Evolutionary conservation across 192 early-diverging fungal genomes (phyloP), one percentile per base, ranked within the genome.

Genomic region (Umbelopsis sp.): DNA sequence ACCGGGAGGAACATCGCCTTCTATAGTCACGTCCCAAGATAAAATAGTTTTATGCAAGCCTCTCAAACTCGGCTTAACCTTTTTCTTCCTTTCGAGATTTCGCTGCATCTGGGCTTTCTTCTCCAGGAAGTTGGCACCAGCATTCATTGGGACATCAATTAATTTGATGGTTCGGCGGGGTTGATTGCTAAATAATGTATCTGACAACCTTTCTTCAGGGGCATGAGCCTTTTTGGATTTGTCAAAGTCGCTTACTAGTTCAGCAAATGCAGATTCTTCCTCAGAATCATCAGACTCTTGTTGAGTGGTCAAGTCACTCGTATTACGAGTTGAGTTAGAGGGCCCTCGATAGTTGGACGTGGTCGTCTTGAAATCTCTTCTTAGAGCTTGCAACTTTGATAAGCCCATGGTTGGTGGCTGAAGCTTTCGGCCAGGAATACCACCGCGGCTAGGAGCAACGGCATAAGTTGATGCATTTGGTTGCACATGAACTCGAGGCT

Each of bases 1-100:
- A 33, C 81, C 77, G 0, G 86, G 88, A 20, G 91, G 91, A 16
- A 81, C 71, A 18, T 91, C 85, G 18, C 84, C 88, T 8, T 71
- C 53, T 4, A 74, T 68, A 2, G 82, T 76, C 15, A 86, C 82
- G 6, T 82, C 77, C 92, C 92, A 93, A 15, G 81, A 71, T 7
- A 93, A 74, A 37, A 93, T 72, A 10, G 77, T 77, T 44, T 86
- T 87, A 72, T 89, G 85, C 23, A 93, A 67, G 12, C 48, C 67
- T 21, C 77, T 74, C 66, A 92, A 74, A 64, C 82, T 87, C 11
- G 89, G 87, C 33, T 65, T 74, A 16, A 88, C 64, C 5, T 46
- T 80, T 77, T 64, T 84, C 84, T 21, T 85, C 72, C 37, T 70
- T 33, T 6, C 55, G 64, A 11, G 45, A 65, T 18, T 71, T 53